Percentiles rank a stretch among this genome's conserved stretches.
Conservation (phyloP, 1,284 basidiomycete genomes). For the Farysia itapuensis region DNA sequence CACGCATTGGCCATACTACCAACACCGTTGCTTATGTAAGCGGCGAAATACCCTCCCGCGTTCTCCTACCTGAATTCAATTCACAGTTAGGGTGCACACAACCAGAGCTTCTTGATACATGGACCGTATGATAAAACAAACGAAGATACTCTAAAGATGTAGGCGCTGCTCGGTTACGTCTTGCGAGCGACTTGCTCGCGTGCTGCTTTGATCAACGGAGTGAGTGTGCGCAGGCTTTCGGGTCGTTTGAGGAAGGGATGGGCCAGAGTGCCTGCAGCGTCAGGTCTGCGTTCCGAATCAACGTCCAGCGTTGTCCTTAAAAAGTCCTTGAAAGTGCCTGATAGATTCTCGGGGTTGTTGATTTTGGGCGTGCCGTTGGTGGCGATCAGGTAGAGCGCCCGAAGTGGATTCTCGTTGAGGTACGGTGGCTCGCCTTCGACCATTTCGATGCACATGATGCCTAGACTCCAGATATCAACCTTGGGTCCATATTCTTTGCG, state of each 20-base stretch:
- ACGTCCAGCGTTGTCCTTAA: conserved; percentile 87
- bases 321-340: conserved; percentile 85
- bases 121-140: too few species aligned
- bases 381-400: conserved; percentile 92
- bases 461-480: conserved; percentile 97
- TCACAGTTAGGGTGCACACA: too few species aligned
- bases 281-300: conserved; percentile 87
- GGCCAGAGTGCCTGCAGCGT: conserved; percentile 78
- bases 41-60: too few species aligned
- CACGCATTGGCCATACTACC: too few species aligned
- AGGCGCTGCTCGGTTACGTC: too few species aligned
- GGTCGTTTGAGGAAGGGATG: conserved; percentile 81
- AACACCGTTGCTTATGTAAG: too few species aligned
- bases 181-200: conserved; percentile 65
- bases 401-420: conserved; percentile 91
- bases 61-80: too few species aligned
- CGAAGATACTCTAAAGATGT: too few species aligned
- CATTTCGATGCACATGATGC: conserved; percentile 99
- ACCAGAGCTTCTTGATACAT: too few species aligned
- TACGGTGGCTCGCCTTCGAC: conserved; percentile 99
- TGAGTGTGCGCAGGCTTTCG: conserved; percentile 81
- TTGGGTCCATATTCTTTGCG: conserved; percentile 98
- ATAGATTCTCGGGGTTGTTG: conserved; percentile 88
- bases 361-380: conserved; percentile 98
- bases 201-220: conserved; percentile 90